Conservation (phyloP, 2,329 filamentous ascomycete species). For the Colletotrichum phormii region DNA sequence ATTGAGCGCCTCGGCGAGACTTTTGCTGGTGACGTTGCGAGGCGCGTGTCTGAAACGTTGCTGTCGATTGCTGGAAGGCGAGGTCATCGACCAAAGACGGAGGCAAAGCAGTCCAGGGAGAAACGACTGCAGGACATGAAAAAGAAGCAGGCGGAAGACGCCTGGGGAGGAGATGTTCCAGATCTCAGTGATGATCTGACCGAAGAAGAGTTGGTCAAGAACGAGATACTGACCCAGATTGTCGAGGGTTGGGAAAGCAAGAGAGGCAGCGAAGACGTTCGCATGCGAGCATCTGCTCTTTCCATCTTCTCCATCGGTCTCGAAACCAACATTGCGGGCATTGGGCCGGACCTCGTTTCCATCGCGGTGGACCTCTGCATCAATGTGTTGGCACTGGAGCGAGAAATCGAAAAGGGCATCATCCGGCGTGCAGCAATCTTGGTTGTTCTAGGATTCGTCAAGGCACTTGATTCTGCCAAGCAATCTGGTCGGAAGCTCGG, state of each 20-base stretch:
- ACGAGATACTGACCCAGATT: conserved; percentile 56
- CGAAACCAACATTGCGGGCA: conserved; percentile 69
- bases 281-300: conserved; percentile 76
- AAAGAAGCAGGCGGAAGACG: conserved; percentile 62
- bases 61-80: conserved; percentile 74
- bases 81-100: conserved; percentile 69
- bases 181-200: conserved; percentile 59
- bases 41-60: conserved; percentile 67
- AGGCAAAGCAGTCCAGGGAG: conserved; percentile 64
- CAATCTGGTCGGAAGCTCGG: conserved; percentile 58
- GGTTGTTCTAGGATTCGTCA: conserved; percentile 71
- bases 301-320: conserved; percentile 71
- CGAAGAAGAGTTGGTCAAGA: conserved; percentile 56
- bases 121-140: conserved; percentile 61
- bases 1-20: conserved; percentile 70
- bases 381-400: conserved; percentile 72
- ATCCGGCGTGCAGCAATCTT: conserved; percentile 75
- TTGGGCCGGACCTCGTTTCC: conserved; percentile 64
- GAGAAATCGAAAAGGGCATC: conserved; percentile 69
- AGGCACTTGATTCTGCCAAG: conserved; percentile 66
- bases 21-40: conserved; percentile 65
- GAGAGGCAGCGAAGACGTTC: conserved; percentile 51
- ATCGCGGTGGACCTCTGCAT: conserved; percentile 72
- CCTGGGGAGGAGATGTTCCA: conserved; percentile 65
- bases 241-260: conserved; percentile 39